Evolutionary conservation across 495 filamentous ascomycete genomes (phyloP).

Genomic region (Platismatia glauca): DNA sequence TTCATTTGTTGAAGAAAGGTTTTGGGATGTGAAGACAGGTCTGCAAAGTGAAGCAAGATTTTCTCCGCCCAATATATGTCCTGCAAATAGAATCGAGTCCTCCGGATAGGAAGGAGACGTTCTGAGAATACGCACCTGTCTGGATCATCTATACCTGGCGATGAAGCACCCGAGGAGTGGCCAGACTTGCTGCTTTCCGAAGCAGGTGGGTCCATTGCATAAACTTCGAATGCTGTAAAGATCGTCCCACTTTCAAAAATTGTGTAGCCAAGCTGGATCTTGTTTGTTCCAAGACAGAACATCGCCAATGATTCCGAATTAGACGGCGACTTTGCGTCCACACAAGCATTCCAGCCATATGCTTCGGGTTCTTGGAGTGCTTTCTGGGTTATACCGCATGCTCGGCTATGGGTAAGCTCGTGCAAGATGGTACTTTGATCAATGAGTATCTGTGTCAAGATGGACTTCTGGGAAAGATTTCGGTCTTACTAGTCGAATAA

Average conservation of each 20-base stretch:
- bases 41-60: too few relatives aligned
- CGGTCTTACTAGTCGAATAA: too few relatives aligned
- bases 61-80: too few relatives aligned
- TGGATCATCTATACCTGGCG: neutral
- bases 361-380: neutral
- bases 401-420: neutral
- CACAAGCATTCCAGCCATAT: neutral
- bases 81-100: too few relatives aligned
- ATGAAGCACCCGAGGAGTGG: neutral
- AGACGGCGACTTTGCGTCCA: neutral
- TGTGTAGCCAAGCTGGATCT: too few relatives aligned
- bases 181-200: neutral
- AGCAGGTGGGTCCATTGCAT: too few relatives aligned
- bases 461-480: too few relatives aligned
- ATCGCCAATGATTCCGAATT: neutral
- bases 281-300: neutral
- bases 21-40: neutral
- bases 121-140: neutral
- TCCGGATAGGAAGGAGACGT: neutral
- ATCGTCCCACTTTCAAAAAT: neutral
- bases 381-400: neutral
- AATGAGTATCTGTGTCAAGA: too few relatives aligned
- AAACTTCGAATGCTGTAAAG: neutral
- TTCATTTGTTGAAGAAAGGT: neutral
- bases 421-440: neutral